These are phyloP conservation scores for Plectosphaerella plurivora DNA, from an alignment of 2,329 filamentous ascomycete genomes.

Conservation along the genomic window DNA sequence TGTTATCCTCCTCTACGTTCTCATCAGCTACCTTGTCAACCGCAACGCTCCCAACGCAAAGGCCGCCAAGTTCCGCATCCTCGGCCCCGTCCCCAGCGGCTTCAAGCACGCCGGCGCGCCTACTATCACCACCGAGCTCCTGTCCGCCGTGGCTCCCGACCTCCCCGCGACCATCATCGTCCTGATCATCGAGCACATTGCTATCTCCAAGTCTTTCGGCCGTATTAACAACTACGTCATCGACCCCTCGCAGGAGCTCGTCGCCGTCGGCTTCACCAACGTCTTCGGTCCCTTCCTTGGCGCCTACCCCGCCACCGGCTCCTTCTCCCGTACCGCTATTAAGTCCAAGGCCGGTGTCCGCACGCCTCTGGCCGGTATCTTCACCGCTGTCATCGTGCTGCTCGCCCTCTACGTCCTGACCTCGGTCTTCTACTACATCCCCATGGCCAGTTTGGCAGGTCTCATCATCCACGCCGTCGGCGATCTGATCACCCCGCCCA, in stretches of 20 bases:
- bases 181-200: conserved; percentile 77
- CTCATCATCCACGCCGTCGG: conserved; percentile 82
- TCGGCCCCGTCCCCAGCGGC: conserved; percentile 66
- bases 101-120: conserved; percentile 70
- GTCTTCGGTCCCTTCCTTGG: conserved; percentile 72
- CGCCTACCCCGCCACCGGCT: conserved; percentile 38
- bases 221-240: conserved; percentile 76
- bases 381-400: conserved; percentile 71
- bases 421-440: conserved; percentile 78
- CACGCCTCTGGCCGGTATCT: conserved; percentile 73
- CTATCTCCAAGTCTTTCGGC: conserved; percentile 79
- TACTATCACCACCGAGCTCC: conserved; percentile 52
- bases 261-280: conserved; percentile 74
- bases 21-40: conserved; percentile 71
- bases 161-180: conserved; percentile 74
- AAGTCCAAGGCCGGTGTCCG: conserved; percentile 80
- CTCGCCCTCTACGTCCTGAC: conserved; percentile 75
- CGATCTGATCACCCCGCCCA: conserved; percentile 70
- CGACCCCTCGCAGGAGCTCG: conserved; percentile 73
- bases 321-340: conserved; percentile 67
- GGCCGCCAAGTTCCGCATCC: conserved; percentile 58
- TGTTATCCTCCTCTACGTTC: conserved; percentile 74
- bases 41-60: conserved; percentile 43
- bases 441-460: conserved; percentile 63
- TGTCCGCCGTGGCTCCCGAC: conserved; percentile 59